phyloP scores from a whole-genome alignment of 2,329 filamentous ascomycete species.

The Penicillium vulpinum region DNA sequence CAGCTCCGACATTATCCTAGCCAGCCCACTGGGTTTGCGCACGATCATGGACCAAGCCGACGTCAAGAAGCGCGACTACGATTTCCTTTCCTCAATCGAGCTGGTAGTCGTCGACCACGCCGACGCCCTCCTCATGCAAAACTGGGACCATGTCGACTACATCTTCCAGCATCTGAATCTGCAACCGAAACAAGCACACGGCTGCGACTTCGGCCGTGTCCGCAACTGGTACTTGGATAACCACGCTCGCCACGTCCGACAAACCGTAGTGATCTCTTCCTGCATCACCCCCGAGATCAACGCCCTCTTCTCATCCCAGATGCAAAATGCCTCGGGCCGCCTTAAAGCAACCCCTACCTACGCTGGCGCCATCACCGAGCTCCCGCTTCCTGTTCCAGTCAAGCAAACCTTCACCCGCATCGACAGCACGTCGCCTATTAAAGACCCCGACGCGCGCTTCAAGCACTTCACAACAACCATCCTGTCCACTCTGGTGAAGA shows the following conservation, averaged over 20 bases:
- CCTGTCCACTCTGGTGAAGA: slow-evolving; percentile 71
- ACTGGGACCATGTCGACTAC: slow-evolving; percentile 94
- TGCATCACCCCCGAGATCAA: slow-evolving; percentile 90
- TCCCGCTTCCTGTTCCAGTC: slow-evolving; percentile 63
- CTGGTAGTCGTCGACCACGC: slow-evolving; percentile 87
- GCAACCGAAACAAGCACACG: slow-evolving; percentile 84
- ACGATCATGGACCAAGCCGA: slow-evolving; percentile 84
- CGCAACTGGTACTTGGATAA: slow-evolving; percentile 91
- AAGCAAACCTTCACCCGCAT: slow-evolving; percentile 91
- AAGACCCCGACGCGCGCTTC: slow-evolving; percentile 85
- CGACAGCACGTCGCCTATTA: slow-evolving; percentile 66
- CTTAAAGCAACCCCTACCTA: slow-evolving; percentile 71
- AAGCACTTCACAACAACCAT: slow-evolving; percentile 84
- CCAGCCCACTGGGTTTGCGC: slow-evolving; percentile 83
- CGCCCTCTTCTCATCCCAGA: slow-evolving; percentile 71
- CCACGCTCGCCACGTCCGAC: slow-evolving; percentile 75
- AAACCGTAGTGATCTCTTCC: slow-evolving; percentile 77
- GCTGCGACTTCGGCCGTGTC: slow-evolving; percentile 89
- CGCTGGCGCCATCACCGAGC: slow-evolving; percentile 69
- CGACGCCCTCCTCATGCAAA: slow-evolving; percentile 94
- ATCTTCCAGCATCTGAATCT: slow-evolving; percentile 90
- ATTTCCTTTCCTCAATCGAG: slow-evolving; percentile 94
- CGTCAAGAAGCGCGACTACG: slow-evolving; percentile 71
- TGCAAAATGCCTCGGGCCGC: slow-evolving; percentile 79
- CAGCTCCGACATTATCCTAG: slow-evolving; percentile 91